Percentiles rank a stretch among this genome's conserved stretches.
These are phyloP conservation scores for Hypoxylon sp. DNA, from an alignment of 2,329 filamentous ascomycete species.

Conservation along the genomic window DNA sequence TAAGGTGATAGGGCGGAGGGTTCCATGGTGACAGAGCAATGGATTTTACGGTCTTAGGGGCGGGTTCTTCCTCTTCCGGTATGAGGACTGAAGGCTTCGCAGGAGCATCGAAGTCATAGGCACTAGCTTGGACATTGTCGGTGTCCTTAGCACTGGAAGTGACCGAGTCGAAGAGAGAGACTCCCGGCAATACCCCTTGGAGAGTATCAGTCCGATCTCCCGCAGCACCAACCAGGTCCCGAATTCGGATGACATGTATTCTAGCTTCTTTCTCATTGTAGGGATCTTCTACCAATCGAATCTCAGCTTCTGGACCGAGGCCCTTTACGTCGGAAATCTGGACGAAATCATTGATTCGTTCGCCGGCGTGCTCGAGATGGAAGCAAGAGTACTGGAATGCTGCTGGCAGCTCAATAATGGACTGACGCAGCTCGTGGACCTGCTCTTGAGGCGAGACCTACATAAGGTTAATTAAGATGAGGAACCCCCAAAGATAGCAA, in stretches of 20 bases:
- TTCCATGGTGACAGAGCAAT: constrained; percentile 95
- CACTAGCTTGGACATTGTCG: constrained; percentile 59
- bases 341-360: constrained; percentile 94
- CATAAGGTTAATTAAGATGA: constrained; percentile 45
- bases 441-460: constrained; percentile 94
- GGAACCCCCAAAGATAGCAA: constrained; percentile 18
- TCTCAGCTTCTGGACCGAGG: constrained; percentile 81
- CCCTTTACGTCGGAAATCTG: constrained; percentile 90
- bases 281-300: constrained; percentile 89
- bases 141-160: constrained; percentile 61
- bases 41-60: constrained; percentile 92
- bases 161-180: constrained; percentile 89
- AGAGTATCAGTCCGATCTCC: constrained; percentile 89
- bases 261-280: constrained; percentile 99
- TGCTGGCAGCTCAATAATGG: constrained; percentile 91
- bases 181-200: constrained; percentile 86
- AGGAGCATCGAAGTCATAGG: constrained; percentile 81
- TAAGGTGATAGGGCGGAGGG: constrained; percentile 90
- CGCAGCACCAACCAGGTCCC: constrained; percentile 93
- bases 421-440: constrained; percentile 96
- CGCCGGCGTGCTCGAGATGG: constrained; percentile 91
- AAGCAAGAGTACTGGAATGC: constrained; percentile 99
- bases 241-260: constrained; percentile 90
- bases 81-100: constrained; percentile 80
- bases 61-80: constrained; percentile 74